Conservation (phyloP, 2,329 filamentous ascomycete genomes). For the Fusarium guadeloupense region DNA sequence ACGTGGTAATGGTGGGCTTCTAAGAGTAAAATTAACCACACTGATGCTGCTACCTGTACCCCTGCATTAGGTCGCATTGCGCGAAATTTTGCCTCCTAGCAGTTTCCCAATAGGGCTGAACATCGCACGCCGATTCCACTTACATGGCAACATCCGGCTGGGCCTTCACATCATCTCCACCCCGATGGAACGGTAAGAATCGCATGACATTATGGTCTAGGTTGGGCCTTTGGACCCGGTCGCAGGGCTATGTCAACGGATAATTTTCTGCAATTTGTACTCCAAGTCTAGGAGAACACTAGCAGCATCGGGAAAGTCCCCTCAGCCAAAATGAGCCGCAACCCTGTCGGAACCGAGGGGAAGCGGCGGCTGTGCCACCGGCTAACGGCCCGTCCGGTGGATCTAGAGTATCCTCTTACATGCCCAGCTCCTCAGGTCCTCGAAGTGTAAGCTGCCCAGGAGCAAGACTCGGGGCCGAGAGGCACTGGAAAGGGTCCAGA, state of each 20-base stretch:
- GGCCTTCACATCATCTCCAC: no score
- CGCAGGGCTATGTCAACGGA: background rate
- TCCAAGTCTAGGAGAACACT: background rate
- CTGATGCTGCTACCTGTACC: background rate
- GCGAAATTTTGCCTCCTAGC: background rate
- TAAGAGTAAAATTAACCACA: no score
- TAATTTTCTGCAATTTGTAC: background rate
- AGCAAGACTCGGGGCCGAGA: background rate
- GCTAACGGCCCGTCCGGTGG: background rate
- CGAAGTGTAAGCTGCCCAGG: background rate
- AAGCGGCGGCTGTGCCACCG: background rate
- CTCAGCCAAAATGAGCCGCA: background rate
- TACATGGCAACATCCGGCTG: background rate
- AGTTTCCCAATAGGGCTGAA: background rate
- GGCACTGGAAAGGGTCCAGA: background rate
- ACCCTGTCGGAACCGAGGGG: background rate
- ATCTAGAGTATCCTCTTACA: background rate
- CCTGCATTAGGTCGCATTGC: background rate
- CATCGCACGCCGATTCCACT: background rate
- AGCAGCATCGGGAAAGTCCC: background rate
- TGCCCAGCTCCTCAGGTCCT: background rate
- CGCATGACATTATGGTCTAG: background rate
- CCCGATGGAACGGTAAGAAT: background rate
- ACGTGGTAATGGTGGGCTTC: no score
- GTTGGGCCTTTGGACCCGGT: background rate